Evolutionary conservation across 2,329 filamentous ascomycete species (phyloP).

Genomic region (Penicillium sclerotiorum): DNA sequence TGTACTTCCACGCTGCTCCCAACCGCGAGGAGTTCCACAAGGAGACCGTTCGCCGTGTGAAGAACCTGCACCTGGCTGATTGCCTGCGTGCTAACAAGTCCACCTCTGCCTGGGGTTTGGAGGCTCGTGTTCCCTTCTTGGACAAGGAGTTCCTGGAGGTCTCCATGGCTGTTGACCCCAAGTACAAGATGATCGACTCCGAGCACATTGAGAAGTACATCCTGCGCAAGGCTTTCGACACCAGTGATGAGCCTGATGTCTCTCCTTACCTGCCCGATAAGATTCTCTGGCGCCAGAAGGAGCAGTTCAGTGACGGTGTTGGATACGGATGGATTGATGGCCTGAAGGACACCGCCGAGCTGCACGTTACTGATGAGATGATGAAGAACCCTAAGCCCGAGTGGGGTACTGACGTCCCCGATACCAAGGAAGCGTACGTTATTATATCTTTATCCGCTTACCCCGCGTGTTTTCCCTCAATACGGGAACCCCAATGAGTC

Average conservation of each 20-base stretch:
- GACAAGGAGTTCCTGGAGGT: slow-evolving; percentile 96
- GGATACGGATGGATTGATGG: slow-evolving; percentile 99
- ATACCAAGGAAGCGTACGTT: slow-evolving; percentile 90
- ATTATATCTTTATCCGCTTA: no score
- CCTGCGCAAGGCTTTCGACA: slow-evolving; percentile 96
- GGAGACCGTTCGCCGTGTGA: slow-evolving; percentile 90
- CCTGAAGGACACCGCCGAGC: slow-evolving; percentile 90
- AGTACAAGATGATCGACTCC: slow-evolving; percentile 93
- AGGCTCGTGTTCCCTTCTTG: slow-evolving; percentile 95
- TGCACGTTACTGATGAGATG: slow-evolving; percentile 92
- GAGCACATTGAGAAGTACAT: slow-evolving; percentile 97
- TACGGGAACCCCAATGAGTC: no score
- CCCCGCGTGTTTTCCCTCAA: not conserved
- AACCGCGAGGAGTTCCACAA: slow-evolving; percentile 91
- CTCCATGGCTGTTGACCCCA: slow-evolving; percentile 89
- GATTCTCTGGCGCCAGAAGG: slow-evolving; percentile 98
- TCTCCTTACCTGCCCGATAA: slow-evolving; percentile 90
- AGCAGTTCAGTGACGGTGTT: slow-evolving; percentile 98
- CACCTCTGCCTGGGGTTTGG: slow-evolving; percentile 94
- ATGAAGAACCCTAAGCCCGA: slow-evolving; percentile 97
- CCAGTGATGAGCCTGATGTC: slow-evolving; percentile 76
- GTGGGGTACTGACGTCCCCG: slow-evolving; percentile 90
- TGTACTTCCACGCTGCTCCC: slow-evolving; percentile 96
- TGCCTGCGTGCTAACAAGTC: slow-evolving; percentile 99
- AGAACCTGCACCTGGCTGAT: slow-evolving; percentile 95